phyloP scores from a whole-genome alignment of 106 monocot genomes.

The Cymbidium sinense region DNA sequence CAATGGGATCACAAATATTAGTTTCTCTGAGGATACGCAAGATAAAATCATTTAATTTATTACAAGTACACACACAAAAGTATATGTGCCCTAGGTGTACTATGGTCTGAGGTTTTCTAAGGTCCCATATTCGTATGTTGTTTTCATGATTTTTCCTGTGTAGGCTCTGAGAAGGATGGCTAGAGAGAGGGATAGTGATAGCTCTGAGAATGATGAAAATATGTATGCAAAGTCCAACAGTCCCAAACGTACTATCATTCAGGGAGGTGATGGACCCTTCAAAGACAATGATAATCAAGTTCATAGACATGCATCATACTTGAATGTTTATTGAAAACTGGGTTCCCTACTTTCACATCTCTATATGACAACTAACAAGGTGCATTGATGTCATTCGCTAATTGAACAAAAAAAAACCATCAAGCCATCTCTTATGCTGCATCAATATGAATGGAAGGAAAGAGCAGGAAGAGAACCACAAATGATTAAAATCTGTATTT shows the following conservation, averaged over 20 bases:
- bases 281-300: not conserved
- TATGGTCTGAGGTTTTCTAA: too few relatives aligned
- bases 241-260: not conserved
- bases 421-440: not conserved
- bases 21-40: too few relatives aligned
- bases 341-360: not conserved
- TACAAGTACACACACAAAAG: too few relatives aligned
- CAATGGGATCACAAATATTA: too few relatives aligned
- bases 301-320: not conserved
- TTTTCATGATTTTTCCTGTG: too few relatives aligned
- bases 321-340: not conserved
- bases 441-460: not conserved
- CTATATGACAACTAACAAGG: not conserved
- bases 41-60: too few relatives aligned
- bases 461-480: not conserved
- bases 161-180: too few relatives aligned
- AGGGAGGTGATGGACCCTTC: not conserved
- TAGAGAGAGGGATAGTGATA: too few relatives aligned
- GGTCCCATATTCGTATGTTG: too few relatives aligned
- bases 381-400: not conserved
- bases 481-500: not conserved
- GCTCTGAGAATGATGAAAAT: not conserved
- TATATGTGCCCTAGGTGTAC: too few relatives aligned
- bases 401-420: not conserved
- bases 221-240: not conserved